Percentiles rank a stretch among this genome's conserved stretches.
These are phyloP conservation scores for Axilococcus clingmanii DNA, from an alignment of 139 green algal species.

Conservation along the genomic window DNA sequence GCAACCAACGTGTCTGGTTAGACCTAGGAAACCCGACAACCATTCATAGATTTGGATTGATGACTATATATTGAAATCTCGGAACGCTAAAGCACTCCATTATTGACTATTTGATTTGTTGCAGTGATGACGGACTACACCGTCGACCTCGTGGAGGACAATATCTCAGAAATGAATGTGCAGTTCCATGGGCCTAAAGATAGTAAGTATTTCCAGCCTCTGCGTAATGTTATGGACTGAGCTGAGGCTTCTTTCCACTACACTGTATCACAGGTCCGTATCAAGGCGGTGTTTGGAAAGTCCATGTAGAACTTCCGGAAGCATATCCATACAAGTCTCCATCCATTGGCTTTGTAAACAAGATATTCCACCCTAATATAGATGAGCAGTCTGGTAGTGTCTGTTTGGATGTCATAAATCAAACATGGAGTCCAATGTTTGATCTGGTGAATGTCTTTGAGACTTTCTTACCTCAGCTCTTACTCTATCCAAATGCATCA, in stretches of 20 bases:
- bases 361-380: slow-evolving; percentile 98
- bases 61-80: too few relatives aligned
- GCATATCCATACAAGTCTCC: slow-evolving; percentile 84
- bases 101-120: background rate
- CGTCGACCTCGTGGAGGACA: slow-evolving; percentile 92
- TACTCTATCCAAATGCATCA: slow-evolving; percentile 97
- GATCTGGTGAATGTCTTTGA: slow-evolving; percentile 99
- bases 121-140: slow-evolving; percentile 95
- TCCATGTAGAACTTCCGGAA: slow-evolving; percentile 95
- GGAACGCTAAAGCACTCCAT: background rate
- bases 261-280: slow-evolving; percentile 63
- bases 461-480: slow-evolving; percentile 95
- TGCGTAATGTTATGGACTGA: background rate
- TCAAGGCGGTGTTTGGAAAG: slow-evolving; percentile 86
- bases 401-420: slow-evolving; percentile 99
- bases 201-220: slow-evolving; percentile 53
- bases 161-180: slow-evolving; percentile 88
- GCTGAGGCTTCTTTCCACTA: background rate
- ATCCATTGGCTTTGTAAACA: slow-evolving; percentile 96
- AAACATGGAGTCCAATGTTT: slow-evolving; percentile 99
- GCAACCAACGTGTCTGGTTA: too few relatives aligned
- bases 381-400: slow-evolving; percentile 88
- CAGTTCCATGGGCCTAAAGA: slow-evolving; percentile 82
- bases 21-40: too few relatives aligned
- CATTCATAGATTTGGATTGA: too few relatives aligned